Percentiles rank a stretch among this genome's conserved stretches.
Conservation (phyloP, 202 grass and related monocot species). For the Bolboschoenoplectus hybrid region DNA sequence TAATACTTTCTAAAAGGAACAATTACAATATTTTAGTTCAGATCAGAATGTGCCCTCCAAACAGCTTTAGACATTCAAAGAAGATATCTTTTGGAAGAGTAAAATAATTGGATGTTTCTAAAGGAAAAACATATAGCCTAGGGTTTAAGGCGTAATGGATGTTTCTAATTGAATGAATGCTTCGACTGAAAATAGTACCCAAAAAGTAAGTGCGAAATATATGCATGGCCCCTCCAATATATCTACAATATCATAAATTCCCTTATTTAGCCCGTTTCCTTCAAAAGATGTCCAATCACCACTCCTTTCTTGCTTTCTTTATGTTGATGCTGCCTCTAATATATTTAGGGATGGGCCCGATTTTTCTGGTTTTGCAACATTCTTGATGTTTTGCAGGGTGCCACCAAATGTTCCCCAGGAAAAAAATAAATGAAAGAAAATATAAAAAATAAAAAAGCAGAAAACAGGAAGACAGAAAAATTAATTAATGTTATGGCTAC, state of each 20-base stretch:
- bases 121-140: background rate
- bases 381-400: background rate
- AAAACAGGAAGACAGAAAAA: background rate
- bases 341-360: background rate
- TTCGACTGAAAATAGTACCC: too few relatives aligned
- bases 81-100: background rate
- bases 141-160: too few relatives aligned
- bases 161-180: too few relatives aligned
- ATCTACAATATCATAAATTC: background rate
- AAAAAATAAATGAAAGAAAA: background rate
- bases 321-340: background rate
- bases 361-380: background rate
- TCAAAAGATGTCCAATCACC: background rate
- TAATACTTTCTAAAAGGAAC: background rate
- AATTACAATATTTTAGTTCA: background rate
- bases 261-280: background rate
- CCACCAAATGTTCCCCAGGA: background rate
- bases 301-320: background rate
- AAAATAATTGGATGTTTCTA: background rate
- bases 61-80: background rate
- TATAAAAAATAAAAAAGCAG: background rate
- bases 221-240: background rate
- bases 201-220: background rate
- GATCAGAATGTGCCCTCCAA: background rate
- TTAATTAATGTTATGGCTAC: background rate